phyloP scores from a whole-genome alignment of 179 eudicot genomes.

The Camellia oleifera region DNA sequence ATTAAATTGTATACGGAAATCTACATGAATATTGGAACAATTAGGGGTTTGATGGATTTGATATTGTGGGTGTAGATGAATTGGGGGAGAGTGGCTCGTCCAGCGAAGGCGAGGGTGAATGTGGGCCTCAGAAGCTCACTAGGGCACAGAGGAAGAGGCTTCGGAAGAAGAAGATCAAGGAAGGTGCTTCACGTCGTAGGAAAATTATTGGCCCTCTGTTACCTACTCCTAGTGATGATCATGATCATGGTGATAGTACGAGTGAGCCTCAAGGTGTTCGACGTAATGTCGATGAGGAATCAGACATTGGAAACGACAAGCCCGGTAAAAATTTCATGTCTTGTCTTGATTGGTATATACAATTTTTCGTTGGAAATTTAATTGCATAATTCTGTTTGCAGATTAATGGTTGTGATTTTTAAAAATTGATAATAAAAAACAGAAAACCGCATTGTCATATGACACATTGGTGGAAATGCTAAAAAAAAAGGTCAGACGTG shows the following conservation, averaged over 20 bases:
- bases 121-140: slow-evolving; percentile 34
- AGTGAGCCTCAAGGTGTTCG: slow-evolving; percentile 36
- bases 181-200: slow-evolving; percentile 29
- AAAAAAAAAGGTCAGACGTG: too few relatives aligned
- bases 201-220: slow-evolving; percentile 48
- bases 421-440: too few relatives aligned
- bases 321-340: slow-evolving; percentile 14
- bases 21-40: neutral
- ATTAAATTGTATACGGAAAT: neutral
- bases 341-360: neutral
- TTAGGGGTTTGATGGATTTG: neutral
- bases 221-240: slow-evolving; percentile 21
- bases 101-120: slow-evolving; percentile 28
- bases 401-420: too few relatives aligned
- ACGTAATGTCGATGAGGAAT: slow-evolving; percentile 29
- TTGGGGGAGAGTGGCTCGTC: slow-evolving; percentile 26
- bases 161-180: slow-evolving; percentile 51
- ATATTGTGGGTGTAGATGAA: slow-evolving; percentile 25
- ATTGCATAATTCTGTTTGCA: too few relatives aligned
- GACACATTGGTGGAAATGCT: too few relatives aligned
- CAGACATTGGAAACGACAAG: neutral
- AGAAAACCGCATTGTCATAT: too few relatives aligned
- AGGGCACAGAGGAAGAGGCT: slow-evolving; percentile 60
- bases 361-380: too few relatives aligned
- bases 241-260: neutral